Conservation (phyloP, 306 rosid genomes). For the Lathyrus sativus region DNA sequence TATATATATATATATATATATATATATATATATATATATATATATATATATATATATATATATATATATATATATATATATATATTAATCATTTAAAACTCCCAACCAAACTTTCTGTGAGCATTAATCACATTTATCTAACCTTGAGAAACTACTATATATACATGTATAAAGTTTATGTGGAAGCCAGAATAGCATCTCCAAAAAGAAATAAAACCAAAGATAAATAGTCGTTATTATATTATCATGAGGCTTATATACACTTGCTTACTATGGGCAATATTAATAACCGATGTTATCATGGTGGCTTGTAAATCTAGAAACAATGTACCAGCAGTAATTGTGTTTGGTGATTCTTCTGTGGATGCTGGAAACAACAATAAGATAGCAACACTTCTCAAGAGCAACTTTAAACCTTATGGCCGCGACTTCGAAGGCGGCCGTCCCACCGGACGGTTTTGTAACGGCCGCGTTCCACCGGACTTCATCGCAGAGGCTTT, state of each 20-base stretch:
- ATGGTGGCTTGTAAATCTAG: background rate
- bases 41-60: too few relatives aligned
- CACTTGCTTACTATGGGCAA: background rate
- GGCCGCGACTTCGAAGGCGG: slow-evolving; percentile 82
- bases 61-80: too few relatives aligned
- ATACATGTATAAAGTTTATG: background rate
- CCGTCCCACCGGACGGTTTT: slow-evolving; percentile 76
- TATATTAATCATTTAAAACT: background rate
- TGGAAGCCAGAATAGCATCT: background rate
- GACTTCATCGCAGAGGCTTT: slow-evolving; percentile 74
- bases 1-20: too few relatives aligned
- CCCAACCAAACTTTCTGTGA: slow-evolving; percentile 36
- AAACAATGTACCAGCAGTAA: slow-evolving; percentile 39
- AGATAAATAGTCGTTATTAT: background rate
- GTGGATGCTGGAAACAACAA: slow-evolving; percentile 93
- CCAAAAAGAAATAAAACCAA: background rate
- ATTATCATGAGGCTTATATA: slow-evolving; percentile 11
- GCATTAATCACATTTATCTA: slow-evolving; percentile 29
- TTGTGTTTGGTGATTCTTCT: slow-evolving; percentile 80
- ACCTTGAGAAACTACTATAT: background rate
- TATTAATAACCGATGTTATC: background rate
- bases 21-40: too few relatives aligned
- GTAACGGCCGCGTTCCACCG: slow-evolving; percentile 73
- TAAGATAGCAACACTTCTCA: slow-evolving; percentile 58
- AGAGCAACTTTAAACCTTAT: slow-evolving; percentile 80